These are phyloP conservation scores for Trametopsis cervina DNA, from an alignment of 768 basidiomycete species.

Conservation along the genomic window DNA sequence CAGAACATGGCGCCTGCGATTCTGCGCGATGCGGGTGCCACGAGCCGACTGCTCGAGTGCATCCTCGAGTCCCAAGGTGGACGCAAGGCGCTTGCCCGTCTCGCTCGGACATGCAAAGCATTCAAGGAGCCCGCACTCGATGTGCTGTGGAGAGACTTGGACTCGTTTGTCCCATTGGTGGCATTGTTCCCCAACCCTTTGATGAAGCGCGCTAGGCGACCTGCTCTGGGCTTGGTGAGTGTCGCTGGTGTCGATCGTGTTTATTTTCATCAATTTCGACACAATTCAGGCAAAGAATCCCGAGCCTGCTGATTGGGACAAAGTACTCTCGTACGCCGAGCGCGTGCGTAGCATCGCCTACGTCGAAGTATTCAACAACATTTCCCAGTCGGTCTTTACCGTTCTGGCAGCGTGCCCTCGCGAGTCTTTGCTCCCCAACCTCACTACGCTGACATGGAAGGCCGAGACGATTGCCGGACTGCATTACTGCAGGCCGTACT, in stretches of 20 bases:
- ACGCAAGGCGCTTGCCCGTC: conserved; percentile 57
- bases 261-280: neutral
- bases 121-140: conserved; percentile 66
- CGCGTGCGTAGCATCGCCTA: conserved; percentile 65
- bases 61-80: conserved; percentile 56
- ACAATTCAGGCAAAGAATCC: conserved; percentile 48
- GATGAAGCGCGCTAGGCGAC: conserved; percentile 63
- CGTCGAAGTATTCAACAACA: conserved; percentile 56
- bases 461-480: conserved; percentile 60
- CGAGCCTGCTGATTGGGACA: conserved; percentile 63
- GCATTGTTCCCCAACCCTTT: conserved; percentile 63
- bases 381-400: conserved; percentile 60
- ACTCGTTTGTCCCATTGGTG: conserved; percentile 65
- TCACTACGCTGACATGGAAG: conserved; percentile 67
- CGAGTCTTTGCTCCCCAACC: conserved; percentile 60
- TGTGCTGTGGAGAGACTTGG: conserved; percentile 72
- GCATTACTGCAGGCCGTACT: conserved; percentile 57
- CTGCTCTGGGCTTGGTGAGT: conserved; percentile 73
- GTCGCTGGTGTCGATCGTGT: neutral
- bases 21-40: conserved; percentile 56
- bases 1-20: conserved; percentile 47
- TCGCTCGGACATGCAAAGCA: conserved; percentile 71
- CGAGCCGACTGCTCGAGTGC: conserved; percentile 43
- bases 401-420: conserved; percentile 59
- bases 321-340: conserved; percentile 57